phyloP scores from a whole-genome alignment of 2,329 filamentous ascomycete species.

The Aspergillus sergii region DNA sequence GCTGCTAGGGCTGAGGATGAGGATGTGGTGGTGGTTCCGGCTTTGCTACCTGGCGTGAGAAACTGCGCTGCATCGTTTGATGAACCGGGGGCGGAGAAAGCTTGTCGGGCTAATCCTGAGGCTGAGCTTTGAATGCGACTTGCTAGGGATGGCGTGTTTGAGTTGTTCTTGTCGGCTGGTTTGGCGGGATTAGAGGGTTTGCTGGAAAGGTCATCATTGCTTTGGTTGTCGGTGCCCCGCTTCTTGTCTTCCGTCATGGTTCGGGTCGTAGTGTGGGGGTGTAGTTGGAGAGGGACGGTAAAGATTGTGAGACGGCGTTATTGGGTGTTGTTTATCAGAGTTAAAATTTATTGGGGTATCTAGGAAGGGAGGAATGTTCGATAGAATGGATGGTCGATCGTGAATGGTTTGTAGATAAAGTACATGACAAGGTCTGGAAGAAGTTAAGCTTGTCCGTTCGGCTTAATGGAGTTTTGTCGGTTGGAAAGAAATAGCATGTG shows the following conservation, averaged over 20 bases:
- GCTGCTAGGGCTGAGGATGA: constrained; percentile 21
- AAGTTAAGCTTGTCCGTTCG: constrained; percentile 1
- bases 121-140: constrained; percentile 38
- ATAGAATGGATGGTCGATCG: not conserved
- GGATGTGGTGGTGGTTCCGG: constrained; percentile 19
- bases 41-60: constrained; percentile 25
- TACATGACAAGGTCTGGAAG: not conserved
- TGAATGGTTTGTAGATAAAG: not conserved
- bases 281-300: not conserved
- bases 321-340: not conserved
- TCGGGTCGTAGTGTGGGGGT: constrained; percentile 2
- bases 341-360: not conserved
- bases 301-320: not conserved
- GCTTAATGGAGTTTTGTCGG: constrained; percentile 7
- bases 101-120: constrained; percentile 34
- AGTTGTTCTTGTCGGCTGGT: constrained; percentile 10
- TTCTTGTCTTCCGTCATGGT: constrained; percentile 24
- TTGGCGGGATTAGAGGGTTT: constrained; percentile 12
- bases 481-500: not conserved
- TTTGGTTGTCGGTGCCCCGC: constrained; percentile 22
- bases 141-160: constrained; percentile 27
- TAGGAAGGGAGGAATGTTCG: not conserved
- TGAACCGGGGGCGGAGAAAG: constrained; percentile 29
- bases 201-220: constrained; percentile 8
- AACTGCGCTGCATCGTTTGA: constrained; percentile 26